Conservation (phyloP, 2,329 filamentous ascomycete genomes). For the Exophiala sp. region DNA sequence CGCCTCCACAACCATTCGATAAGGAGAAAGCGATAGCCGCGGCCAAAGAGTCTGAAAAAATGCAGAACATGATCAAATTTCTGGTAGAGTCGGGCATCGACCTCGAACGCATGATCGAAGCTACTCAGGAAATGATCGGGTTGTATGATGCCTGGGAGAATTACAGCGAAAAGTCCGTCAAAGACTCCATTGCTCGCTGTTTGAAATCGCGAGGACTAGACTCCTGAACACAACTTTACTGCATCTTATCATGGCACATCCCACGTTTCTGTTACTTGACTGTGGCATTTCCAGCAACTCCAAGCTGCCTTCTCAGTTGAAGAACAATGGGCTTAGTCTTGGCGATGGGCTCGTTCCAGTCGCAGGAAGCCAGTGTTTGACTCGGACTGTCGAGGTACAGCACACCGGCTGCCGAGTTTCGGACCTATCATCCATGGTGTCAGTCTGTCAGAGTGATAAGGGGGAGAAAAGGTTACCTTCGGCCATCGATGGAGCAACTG, state of each 20-base stretch:
- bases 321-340: conserved; percentile 25
- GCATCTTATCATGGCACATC: no score
- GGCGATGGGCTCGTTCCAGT: conserved; percentile 23
- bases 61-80: conserved; percentile 72
- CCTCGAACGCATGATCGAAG: conserved; percentile 79
- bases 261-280: no score
- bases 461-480: conserved; percentile 11
- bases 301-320: conserved; percentile 22
- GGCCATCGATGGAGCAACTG: conserved; percentile 28
- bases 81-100: conserved; percentile 82
- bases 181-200: conserved; percentile 61
- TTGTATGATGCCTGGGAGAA: conserved; percentile 75
- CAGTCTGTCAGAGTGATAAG: background rate
- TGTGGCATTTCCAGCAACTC: conserved; percentile 15
- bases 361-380: conserved; percentile 18
- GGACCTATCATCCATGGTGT: conserved; percentile 9
- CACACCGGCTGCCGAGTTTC: conserved; percentile 25
- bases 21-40: conserved; percentile 15
- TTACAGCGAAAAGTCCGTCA: conserved; percentile 63
- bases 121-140: conserved; percentile 85
- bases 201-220: conserved; percentile 59
- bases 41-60: conserved; percentile 48
- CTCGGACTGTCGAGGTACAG: conserved; percentile 23
- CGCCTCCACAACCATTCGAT: conserved; percentile 10
- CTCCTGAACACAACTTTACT: conserved; percentile 39